Evolutionary conservation across 2,329 filamentous ascomycete species (phyloP).

Genomic region (Pleoardoris graminearum): DNA sequence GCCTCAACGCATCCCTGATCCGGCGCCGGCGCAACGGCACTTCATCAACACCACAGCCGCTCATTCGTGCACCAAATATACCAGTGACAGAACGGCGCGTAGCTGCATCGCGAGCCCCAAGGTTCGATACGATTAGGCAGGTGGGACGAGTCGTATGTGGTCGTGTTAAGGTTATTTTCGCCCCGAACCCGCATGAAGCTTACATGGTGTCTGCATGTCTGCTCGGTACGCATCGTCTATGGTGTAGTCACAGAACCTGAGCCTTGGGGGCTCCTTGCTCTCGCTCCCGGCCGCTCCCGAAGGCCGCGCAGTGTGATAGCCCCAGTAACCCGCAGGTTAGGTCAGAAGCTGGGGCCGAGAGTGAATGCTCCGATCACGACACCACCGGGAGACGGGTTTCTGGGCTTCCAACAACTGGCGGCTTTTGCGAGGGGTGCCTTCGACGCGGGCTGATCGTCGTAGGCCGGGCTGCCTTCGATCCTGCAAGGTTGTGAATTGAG

Average conservation of each 20-base stretch:
- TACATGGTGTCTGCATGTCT: background rate
- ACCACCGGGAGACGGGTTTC: background rate
- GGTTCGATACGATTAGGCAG: background rate
- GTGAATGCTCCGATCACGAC: background rate
- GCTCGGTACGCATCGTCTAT: background rate
- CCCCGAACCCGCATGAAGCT: background rate
- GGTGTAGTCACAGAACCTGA: background rate
- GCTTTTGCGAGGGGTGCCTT: background rate
- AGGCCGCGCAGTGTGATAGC: no score
- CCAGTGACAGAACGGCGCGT: background rate
- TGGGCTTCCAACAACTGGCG: background rate
- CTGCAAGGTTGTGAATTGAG: no score
- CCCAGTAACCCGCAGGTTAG: no score
- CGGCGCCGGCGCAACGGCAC: background rate
- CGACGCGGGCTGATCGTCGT: no score
- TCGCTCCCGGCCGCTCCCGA: no score
- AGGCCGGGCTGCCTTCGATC: no score
- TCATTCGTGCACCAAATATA: background rate
- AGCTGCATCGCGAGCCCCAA: background rate
- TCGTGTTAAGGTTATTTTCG: slow-evolving; percentile 7
- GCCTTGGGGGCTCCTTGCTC: background rate
- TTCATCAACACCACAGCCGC: background rate
- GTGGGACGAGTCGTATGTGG: background rate
- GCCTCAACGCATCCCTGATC: no score
- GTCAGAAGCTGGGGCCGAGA: background rate